phyloP scores from a whole-genome alignment of 2,329 filamentous ascomycete genomes.

The Rutstroemia sp. region DNA sequence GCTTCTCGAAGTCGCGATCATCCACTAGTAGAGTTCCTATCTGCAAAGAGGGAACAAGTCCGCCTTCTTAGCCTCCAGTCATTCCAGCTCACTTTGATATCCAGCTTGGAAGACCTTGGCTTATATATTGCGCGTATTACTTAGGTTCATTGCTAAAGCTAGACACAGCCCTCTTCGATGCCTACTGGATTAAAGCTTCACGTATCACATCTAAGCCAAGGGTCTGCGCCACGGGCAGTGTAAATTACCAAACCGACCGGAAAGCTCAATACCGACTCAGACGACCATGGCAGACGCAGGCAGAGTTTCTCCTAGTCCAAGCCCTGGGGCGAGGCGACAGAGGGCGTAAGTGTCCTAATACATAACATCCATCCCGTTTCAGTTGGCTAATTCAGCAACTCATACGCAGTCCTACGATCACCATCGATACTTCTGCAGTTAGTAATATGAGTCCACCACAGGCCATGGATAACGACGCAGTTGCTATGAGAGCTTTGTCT shows the following conservation, averaged over 20 bases:
- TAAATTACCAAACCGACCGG: constrained; percentile 15
- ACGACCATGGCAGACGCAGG: constrained; percentile 19
- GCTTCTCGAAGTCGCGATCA: background rate
- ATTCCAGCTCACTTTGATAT: background rate
- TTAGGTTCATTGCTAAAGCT: background rate
- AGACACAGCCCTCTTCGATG: background rate
- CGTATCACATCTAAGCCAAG: background rate
- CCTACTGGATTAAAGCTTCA: background rate
- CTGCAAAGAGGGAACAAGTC: background rate
- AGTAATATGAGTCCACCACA: constrained; percentile 29
- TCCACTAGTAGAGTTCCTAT: background rate
- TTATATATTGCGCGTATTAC: background rate
- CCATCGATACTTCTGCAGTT: constrained; percentile 48
- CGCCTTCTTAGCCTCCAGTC: background rate
- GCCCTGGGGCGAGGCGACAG: constrained; percentile 25
- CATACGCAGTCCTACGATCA: constrained; percentile 40
- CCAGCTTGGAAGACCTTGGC: background rate
- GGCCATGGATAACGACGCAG: constrained; percentile 28
- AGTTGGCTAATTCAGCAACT: constrained; percentile 1
- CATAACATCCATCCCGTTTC: constrained; percentile 15
- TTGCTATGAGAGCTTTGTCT: constrained; percentile 30
- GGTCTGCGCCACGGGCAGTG: constrained; percentile 18
- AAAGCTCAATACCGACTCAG: constrained; percentile 6
- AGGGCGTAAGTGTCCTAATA: constrained; percentile 28
- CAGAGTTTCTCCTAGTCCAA: constrained; percentile 19